phyloP scores from a whole-genome alignment of 805 yeast genomes.

The Blastobotrys peoriensis region DNA sequence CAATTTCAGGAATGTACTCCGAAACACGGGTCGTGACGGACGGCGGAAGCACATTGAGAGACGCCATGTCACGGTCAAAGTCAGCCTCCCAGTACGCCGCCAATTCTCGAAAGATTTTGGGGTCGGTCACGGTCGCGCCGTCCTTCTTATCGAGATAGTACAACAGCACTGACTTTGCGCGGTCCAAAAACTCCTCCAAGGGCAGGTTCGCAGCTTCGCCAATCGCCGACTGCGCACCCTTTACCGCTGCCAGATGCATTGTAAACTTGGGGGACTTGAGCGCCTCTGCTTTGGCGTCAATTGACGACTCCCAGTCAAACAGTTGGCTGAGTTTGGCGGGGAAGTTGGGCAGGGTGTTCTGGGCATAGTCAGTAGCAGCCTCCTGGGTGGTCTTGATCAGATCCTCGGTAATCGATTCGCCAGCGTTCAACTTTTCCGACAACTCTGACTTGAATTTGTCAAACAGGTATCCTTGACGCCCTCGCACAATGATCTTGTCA shows the following conservation, averaged over 20 bases:
- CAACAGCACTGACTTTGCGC: constrained; percentile 70
- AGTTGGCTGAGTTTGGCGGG: constrained; percentile 21
- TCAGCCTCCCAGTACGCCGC: constrained; percentile 87
- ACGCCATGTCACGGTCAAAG: constrained; percentile 79
- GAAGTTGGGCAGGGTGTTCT: constrained; percentile 31
- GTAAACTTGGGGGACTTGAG: constrained; percentile 72
- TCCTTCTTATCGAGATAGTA: constrained; percentile 62
- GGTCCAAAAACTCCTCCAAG: constrained; percentile 35
- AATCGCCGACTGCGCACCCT: constrained; percentile 42
- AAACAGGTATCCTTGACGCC: constrained; percentile 81
- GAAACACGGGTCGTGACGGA: constrained; percentile 88
- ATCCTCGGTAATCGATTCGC: constrained; percentile 27
- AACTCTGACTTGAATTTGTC: constrained; percentile 40
- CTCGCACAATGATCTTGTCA: constrained; percentile 92
- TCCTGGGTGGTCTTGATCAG: constrained; percentile 36
- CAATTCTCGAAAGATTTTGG: constrained; percentile 69
- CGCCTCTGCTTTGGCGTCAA: constrained; percentile 48
- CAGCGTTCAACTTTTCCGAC: constrained; percentile 22
- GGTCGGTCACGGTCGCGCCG: constrained; percentile 79
- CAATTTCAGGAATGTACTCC: constrained; percentile 91
- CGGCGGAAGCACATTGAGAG: constrained; percentile 78
- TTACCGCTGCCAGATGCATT: constrained; percentile 69
- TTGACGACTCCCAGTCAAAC: constrained; percentile 43
- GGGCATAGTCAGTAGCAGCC: constrained; percentile 46
- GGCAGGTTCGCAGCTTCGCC: constrained; percentile 18